A percentile compares a stretch with the other conserved stretches of the same genome.
Evolutionary conservation across 495 filamentous ascomycete genomes (phyloP).

Genomic region (Cercophora samala): DNA sequence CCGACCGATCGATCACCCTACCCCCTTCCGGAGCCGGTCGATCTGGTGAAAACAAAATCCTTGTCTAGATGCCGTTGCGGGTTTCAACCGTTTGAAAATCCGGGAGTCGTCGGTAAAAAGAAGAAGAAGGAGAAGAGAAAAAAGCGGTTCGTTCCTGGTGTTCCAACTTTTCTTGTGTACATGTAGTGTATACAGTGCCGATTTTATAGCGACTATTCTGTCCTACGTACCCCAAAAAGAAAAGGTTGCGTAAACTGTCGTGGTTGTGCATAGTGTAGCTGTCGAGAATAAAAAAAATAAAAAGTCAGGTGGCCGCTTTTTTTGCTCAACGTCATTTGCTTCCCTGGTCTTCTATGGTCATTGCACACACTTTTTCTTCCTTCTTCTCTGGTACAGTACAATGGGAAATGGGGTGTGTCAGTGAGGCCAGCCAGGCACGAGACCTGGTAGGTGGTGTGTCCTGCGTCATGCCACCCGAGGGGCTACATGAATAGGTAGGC

Average conservation of each 20-base stretch:
- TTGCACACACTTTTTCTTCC: constrained; percentile 13
- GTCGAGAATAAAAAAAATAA: background rate
- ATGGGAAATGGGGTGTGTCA: background rate
- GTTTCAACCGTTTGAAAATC: background rate
- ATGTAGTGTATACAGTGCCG: background rate
- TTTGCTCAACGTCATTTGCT: constrained; percentile 27
- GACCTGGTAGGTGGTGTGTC: background rate
- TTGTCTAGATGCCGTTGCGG: background rate
- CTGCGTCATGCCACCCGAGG: background rate
- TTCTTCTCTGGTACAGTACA: too few species aligned
- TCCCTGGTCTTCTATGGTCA: constrained; percentile 10
- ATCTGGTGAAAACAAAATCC: background rate
- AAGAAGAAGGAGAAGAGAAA: background rate
- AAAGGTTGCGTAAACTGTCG: background rate
- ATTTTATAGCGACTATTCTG: background rate
- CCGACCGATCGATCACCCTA: background rate
- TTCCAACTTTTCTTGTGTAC: background rate
- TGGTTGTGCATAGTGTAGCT: background rate
- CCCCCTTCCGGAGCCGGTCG: background rate
- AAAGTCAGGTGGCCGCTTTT: background rate
- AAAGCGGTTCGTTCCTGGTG: background rate
- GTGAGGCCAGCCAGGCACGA: background rate
- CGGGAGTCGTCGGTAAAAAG: background rate
- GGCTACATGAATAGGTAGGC: background rate
- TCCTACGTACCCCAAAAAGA: background rate